phyloP scores from a whole-genome alignment of 306 rosid species.

The Clitoria ternatea region DNA sequence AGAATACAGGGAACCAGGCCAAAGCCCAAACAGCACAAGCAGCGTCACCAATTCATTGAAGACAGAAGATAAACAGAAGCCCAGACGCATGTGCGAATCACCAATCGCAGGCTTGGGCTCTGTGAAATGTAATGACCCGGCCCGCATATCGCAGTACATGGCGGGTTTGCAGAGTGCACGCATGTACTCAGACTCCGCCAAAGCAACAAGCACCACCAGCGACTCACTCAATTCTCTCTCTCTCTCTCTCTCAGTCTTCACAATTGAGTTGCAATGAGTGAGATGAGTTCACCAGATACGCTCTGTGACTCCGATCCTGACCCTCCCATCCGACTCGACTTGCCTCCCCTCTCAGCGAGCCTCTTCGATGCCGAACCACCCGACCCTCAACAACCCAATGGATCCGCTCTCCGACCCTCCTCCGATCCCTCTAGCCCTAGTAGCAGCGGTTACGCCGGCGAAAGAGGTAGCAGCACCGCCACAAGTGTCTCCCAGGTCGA shows the following conservation, averaged over 20 bases:
- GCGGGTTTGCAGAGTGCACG: not conserved
- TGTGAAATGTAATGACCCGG: not conserved
- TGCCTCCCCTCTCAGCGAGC: conserved; percentile 46
- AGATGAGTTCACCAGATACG: conserved; percentile 24
- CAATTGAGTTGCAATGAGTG: conserved; percentile 8
- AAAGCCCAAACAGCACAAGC: no score
- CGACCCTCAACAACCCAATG: conserved; percentile 32
- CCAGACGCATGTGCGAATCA: not conserved
- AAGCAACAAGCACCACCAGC: not conserved
- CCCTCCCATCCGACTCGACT: conserved; percentile 33
- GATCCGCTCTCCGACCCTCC: conserved; percentile 27
- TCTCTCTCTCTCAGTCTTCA: not conserved
- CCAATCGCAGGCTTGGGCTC: not conserved
- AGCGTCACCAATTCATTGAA: no score
- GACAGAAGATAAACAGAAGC: no score
- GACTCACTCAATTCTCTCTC: not conserved
- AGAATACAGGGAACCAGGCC: no score
- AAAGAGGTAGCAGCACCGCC: conserved; percentile 64
- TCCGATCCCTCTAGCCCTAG: conserved; percentile 57
- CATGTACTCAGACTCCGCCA: not conserved
- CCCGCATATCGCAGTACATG: not conserved
- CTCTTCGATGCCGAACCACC: conserved; percentile 33
- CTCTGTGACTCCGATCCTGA: conserved; percentile 33
- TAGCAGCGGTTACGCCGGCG: conserved; percentile 81
- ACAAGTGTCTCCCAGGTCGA: conserved; percentile 46